Evolutionary conservation across 306 rosid genomes (phyloP).

Genomic region (Nissolia schottii): DNA sequence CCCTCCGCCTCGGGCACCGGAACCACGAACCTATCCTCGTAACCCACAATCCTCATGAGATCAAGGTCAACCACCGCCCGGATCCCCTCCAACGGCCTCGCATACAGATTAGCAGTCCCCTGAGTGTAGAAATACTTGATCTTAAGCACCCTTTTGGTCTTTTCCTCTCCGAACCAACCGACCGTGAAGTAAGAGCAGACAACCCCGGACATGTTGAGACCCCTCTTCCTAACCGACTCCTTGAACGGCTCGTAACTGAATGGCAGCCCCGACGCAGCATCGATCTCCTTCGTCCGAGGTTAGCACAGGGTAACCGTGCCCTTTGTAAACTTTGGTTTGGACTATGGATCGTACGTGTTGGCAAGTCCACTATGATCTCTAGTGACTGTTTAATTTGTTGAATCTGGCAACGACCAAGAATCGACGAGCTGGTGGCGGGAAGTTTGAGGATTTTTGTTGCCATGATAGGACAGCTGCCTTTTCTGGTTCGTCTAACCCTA

Average conservation of each 20-base stretch:
- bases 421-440: slow-evolving; percentile 25
- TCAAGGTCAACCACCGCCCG: slow-evolving; percentile 17
- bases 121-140: slow-evolving; percentile 7
- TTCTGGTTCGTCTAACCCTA: slow-evolving; percentile 53
- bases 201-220: slow-evolving; percentile 14
- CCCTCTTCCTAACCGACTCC: slow-evolving; percentile 23
- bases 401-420: slow-evolving; percentile 33
- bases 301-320: slow-evolving; percentile 32
- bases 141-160: neutral
- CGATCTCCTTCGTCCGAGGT: slow-evolving; percentile 17
- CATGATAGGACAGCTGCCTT: slow-evolving; percentile 34
- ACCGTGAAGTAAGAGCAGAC: neutral
- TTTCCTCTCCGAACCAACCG: slow-evolving; percentile 27
- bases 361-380: slow-evolving; percentile 34
- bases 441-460: slow-evolving; percentile 29
- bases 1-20: slow-evolving; percentile 25
- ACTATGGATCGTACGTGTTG: neutral
- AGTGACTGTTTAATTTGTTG: slow-evolving; percentile 27
- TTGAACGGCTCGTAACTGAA: slow-evolving; percentile 8
- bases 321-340: slow-evolving; percentile 13
- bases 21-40: neutral
- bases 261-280: neutral
- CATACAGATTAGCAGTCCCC: slow-evolving; percentile 3
- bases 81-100: slow-evolving; percentile 28
- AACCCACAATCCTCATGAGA: neutral